Evolutionary conservation across 2,329 filamentous ascomycete species (phyloP), one percentile per base, ranked within the genome.

Genomic region (Seiridium cupressi): DNA sequence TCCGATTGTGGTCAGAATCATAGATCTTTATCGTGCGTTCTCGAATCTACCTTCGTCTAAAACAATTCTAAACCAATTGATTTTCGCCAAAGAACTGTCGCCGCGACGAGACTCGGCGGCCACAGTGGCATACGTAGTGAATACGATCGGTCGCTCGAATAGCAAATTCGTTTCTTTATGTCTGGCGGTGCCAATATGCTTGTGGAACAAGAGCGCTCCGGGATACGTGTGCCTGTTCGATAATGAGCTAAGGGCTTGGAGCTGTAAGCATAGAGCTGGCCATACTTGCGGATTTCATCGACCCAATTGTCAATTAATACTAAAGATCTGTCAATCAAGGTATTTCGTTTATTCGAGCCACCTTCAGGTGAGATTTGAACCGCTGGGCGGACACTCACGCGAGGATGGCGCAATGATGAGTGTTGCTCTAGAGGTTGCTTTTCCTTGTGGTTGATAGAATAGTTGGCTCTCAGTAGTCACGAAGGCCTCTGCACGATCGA

Each of bases 41-140:
- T 11, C 0, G 8, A 2, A 49, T 5, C 1, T 34, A 49, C 46
- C 26, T 49, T 49, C 46, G 3, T 49, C 46, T 7, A 49, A 10
- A 11, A 49, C 46, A 26, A 49, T 49, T 2, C 46, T 34, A 1
- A 49, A 49, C 46, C 46, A 49, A 2, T 49, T 13, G 1, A 49
- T 11, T 49, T 26, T 48, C 3, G 46, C n/a, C 1, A 49, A 2
- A 34, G 26, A 32, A 4, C 18, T 49, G 11, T 34, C 26, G 0
- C 46, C 46, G 1, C 46, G 46, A 11, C 46, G 46, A 32, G n/a
- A 49, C 7, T 49, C 46, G 4, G 46, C 1, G 4, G 46, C n/a
- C 18, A 48, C 46, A 49, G 46, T 49, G 18, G 46, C 46, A 49
- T 49, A 49, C 5, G 46, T 49, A 9, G 46, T 49, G 1, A 49